phyloP scores from a whole-genome alignment of 1,284 basidiomycete genomes.

The Mycosarcoma mackinlayi region DNA sequence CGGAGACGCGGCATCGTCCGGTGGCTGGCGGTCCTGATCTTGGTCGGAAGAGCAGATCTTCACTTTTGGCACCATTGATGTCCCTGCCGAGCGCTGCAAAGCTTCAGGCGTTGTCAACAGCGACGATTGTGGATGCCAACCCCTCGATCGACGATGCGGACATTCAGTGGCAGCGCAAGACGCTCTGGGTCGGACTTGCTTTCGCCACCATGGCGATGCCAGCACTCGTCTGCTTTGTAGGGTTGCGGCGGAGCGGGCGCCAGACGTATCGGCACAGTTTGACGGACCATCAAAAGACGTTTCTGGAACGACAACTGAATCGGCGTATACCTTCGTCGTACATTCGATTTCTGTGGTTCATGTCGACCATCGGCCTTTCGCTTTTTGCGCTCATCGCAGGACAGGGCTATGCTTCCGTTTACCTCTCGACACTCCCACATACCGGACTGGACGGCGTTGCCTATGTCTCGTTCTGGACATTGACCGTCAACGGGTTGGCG shows the following conservation, averaged over 20 bases:
- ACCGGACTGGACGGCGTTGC: slow-evolving; percentile 72
- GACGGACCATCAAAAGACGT: slow-evolving; percentile 69
- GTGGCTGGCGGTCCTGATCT: background rate
- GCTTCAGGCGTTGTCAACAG: slow-evolving; percentile 19
- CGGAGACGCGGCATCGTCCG: slow-evolving; percentile 28
- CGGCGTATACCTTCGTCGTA: slow-evolving; percentile 72
- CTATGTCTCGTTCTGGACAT: slow-evolving; percentile 73
- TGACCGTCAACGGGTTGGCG: slow-evolving; percentile 71
- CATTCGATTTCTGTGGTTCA: slow-evolving; percentile 74
- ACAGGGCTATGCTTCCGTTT: slow-evolving; percentile 73
- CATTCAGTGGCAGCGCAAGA: slow-evolving; percentile 74
- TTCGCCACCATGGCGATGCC: slow-evolving; percentile 73
- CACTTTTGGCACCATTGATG: slow-evolving; percentile 4
- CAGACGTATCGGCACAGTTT: slow-evolving; percentile 67
- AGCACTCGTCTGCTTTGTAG: slow-evolving; percentile 69
- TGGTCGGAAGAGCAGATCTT: too few species aligned
- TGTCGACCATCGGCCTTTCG: slow-evolving; percentile 71
- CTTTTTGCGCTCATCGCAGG: slow-evolving; percentile 73
- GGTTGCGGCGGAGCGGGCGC: slow-evolving; percentile 59
- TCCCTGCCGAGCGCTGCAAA: slow-evolving; percentile 21
- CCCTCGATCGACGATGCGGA: slow-evolving; percentile 52
- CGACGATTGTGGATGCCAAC: slow-evolving; percentile 1
- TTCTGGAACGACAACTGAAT: slow-evolving; percentile 70
- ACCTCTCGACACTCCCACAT: slow-evolving; percentile 73
- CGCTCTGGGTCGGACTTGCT: slow-evolving; percentile 72